phyloP scores from a whole-genome alignment of 148 eudicot genomes.

The Fallopia convolvulus region DNA sequence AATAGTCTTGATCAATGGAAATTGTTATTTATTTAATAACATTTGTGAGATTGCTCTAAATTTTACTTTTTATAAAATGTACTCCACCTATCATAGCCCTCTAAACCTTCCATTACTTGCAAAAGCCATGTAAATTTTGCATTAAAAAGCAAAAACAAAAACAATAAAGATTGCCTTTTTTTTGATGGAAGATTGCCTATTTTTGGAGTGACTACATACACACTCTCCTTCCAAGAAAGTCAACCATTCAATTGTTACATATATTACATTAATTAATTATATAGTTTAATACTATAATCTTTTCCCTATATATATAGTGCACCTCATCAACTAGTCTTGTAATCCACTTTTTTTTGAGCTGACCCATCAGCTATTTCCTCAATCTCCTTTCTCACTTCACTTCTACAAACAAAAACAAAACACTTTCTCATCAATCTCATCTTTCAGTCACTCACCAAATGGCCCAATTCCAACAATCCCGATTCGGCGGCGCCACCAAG shows the following conservation, averaged over 20 bases:
- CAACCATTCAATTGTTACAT: neutral
- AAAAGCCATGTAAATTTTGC: no score
- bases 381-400: neutral
- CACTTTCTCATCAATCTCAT: slow-evolving; percentile 13
- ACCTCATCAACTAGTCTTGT: slow-evolving; percentile 14
- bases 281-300: neutral
- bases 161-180: neutral
- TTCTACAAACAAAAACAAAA: neutral
- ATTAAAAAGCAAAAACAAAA: no score
- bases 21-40: no score
- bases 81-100: no score
- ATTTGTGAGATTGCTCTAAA: no score
- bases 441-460: slow-evolving; percentile 14
- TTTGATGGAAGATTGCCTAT: neutral
- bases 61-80: no score
- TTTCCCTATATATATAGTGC: slow-evolving; percentile 22
- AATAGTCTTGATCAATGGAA: no score
- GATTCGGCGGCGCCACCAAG: slow-evolving; percentile 22
- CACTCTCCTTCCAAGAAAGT: slow-evolving; percentile 14
- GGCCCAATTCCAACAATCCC: slow-evolving; percentile 38
- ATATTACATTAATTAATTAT: no score
- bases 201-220: slow-evolving; percentile 28
- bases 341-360: slow-evolving; percentile 8
- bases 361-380: neutral
- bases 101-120: no score